Evolutionary conservation across 1,284 basidiomycete genomes (phyloP).

Genomic region (Leccinum fallax): DNA sequence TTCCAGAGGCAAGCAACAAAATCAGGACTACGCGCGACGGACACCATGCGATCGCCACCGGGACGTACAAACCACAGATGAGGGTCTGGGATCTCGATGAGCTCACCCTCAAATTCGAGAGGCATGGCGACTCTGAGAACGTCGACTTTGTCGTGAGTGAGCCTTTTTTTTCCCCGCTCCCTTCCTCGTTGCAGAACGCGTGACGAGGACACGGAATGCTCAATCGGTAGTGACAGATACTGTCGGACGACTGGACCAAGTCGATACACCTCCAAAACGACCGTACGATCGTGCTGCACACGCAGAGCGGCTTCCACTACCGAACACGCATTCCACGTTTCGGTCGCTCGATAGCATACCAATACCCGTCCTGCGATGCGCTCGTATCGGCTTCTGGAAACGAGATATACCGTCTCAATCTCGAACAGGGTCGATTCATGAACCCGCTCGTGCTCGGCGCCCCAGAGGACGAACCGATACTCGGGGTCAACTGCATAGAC

Average conservation of each 20-base stretch:
- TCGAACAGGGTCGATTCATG: slow-evolving; percentile 95
- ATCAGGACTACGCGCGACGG: slow-evolving; percentile 93
- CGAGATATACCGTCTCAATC: slow-evolving; percentile 92
- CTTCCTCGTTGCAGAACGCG: neutral
- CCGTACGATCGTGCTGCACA: slow-evolving; percentile 93
- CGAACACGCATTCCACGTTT: slow-evolving; percentile 93
- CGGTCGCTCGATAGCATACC: slow-evolving; percentile 90
- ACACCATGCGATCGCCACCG: slow-evolving; percentile 90
- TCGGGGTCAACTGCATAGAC: slow-evolving; percentile 91
- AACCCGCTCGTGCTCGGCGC: slow-evolving; percentile 67
- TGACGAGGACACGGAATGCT: slow-evolving; percentile 4
- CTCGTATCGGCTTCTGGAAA: slow-evolving; percentile 77
- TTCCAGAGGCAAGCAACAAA: slow-evolving; percentile 94
- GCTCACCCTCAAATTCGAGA: slow-evolving; percentile 93
- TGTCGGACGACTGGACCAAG: slow-evolving; percentile 99
- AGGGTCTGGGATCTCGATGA: slow-evolving; percentile 95
- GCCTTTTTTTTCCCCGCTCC: slow-evolving; percentile 18
- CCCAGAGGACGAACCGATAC: slow-evolving; percentile 52
- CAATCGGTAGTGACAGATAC: slow-evolving; percentile 57
- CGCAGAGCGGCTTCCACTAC: slow-evolving; percentile 92
- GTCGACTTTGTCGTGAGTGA: slow-evolving; percentile 95
- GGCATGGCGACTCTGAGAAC: slow-evolving; percentile 96
- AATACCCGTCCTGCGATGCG: slow-evolving; percentile 83
- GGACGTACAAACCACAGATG: slow-evolving; percentile 98
- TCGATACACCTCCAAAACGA: slow-evolving; percentile 96